Evolutionary conservation across 768 basidiomycete species (phyloP).

Genomic region (Lentinula guzmanii): DNA sequence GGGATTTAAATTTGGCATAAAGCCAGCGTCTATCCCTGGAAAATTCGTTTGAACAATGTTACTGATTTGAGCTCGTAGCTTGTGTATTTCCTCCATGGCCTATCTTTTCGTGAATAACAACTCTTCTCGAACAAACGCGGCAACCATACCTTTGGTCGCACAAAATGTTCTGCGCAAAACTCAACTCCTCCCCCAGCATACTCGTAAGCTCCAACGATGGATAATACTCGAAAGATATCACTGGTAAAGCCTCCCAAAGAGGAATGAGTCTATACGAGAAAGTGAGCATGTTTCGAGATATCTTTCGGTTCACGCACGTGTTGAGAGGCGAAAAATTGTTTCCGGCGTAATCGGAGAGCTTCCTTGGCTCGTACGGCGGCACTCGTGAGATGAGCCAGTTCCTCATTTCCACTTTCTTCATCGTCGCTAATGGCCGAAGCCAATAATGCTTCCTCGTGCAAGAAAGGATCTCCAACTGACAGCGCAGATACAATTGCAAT

Average conservation of each 20-base stretch:
- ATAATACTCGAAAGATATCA: conserved; percentile 82
- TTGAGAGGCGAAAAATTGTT: conserved; percentile 79
- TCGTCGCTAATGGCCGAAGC: conserved; percentile 34
- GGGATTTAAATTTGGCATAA: conserved; percentile 62
- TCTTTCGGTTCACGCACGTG: conserved; percentile 39
- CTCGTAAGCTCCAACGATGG: conserved; percentile 96
- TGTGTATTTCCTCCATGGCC: conserved; percentile 99
- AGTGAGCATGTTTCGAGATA: conserved; percentile 1
- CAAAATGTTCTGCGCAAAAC: conserved; percentile 89
- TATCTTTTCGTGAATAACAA: conserved; percentile 21
- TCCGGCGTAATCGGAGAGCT: conserved; percentile 51
- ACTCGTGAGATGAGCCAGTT: conserved; percentile 37
- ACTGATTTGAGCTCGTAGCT: conserved; percentile 84
- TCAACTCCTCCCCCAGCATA: conserved; percentile 74
- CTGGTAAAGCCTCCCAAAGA: conserved; percentile 76
- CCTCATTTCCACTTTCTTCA: conserved; percentile 29
- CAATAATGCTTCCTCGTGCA: conserved; percentile 70
- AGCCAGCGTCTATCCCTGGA: conserved; percentile 52
- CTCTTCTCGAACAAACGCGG: neutral
- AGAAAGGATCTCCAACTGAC: conserved; percentile 93
- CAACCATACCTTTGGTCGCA: conserved; percentile 70
- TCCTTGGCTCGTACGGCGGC: conserved; percentile 50
- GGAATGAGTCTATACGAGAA: conserved; percentile 53
- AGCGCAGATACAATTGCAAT: conserved; percentile 87
- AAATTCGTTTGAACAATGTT: conserved; percentile 81